Evolutionary conservation across 768 basidiomycete species (phyloP).

Genomic region (Lepiota venenata): DNA sequence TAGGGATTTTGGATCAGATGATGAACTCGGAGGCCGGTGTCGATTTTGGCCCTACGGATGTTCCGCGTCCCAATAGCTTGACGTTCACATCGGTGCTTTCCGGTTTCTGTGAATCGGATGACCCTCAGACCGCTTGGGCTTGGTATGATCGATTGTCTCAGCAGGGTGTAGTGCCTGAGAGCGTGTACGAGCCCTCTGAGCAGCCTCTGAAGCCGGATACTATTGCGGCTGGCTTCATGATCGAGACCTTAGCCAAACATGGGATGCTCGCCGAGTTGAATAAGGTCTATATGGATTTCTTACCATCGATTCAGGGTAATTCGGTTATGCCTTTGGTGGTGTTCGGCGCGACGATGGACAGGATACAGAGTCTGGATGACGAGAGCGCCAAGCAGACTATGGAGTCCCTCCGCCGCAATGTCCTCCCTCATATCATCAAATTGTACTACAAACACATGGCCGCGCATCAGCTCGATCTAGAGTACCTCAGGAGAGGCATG

Average conservation of each 20-base stretch:
- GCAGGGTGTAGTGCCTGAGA: conserved; percentile 28
- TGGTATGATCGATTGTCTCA: conserved; percentile 71
- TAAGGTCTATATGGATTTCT: conserved; percentile 31
- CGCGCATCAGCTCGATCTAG: not conserved
- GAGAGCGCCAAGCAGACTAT: conserved; percentile 17
- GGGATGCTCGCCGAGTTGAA: conserved; percentile 42
- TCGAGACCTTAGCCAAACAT: conserved; percentile 38
- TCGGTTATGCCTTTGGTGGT: conserved; percentile 38
- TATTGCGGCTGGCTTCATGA: conserved; percentile 54
- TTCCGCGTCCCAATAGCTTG: conserved; percentile 55
- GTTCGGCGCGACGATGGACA: conserved; percentile 33
- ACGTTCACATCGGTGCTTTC: conserved; percentile 64
- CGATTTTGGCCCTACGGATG: conserved; percentile 31
- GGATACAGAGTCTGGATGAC: conserved; percentile 17
- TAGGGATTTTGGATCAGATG: conserved; percentile 71
- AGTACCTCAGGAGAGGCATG: too few relatives aligned
- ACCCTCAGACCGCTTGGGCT: conserved; percentile 55
- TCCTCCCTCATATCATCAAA: not conserved
- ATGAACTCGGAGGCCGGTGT: conserved; percentile 42
- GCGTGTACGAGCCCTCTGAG: conserved; percentile 38
- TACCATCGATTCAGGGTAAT: conserved; percentile 28
- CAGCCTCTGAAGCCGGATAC: conserved; percentile 43
- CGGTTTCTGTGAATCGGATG: conserved; percentile 62
- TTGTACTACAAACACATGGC: not conserved
- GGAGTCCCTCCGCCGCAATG: conserved; percentile 19